Base-by-base conservation (phyloP, 345 rosid genomes). In the Lepidium aucheri region DNA sequence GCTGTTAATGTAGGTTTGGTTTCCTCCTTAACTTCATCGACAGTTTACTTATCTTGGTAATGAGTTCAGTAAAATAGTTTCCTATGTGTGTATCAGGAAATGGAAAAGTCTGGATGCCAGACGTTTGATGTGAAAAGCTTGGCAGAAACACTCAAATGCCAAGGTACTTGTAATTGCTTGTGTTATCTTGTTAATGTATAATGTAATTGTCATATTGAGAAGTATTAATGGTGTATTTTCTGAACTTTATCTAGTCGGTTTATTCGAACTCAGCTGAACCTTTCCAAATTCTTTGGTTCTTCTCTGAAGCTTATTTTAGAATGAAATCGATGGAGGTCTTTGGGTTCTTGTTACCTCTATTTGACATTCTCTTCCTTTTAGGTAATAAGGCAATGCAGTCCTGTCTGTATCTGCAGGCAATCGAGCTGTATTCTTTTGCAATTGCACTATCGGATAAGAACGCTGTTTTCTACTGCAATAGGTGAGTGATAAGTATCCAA, bases 331-430 rank as follows among this genome's bases (percentile, higher is more conserved):
- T 69, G 53, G 32, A 20, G 6, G 15, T 43, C 4, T 8, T 38
- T 60, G 7, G 26, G 51, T 53, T 3, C 32, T 33, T 61, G 9
- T 22, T 7, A 20, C 50, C 32, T 28, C 12, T 16, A 41, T 36
- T 15, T 65, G 16, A 46, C 9, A 34, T 40, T 55, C 35, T 65
- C 63, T 60, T 42, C 60, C n/a, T 9, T 40, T 70, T 70, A 91
- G 98, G 98, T 78, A 91, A 91, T 88, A 83, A 64, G 80, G 92
- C 86, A 1, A 79, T 87, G 95, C 95, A 84, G 75, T 81, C 79
- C 33, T 81, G 82, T 81, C 75, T 49, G n/a, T 91, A 83, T 75
- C 52, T 69, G 9, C 86, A 85, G 40, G 95, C 98, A 55, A 72
- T 87, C 67, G 86, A 91, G 60, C 66, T 84, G 67, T 91, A 91